A percentile compares a stretch with the other conserved stretches of the same genome.
These are phyloP conservation scores for Lodderomyces beijingensis DNA, from an alignment of 1,139 yeast genomes.

Conservation along the genomic window DNA sequence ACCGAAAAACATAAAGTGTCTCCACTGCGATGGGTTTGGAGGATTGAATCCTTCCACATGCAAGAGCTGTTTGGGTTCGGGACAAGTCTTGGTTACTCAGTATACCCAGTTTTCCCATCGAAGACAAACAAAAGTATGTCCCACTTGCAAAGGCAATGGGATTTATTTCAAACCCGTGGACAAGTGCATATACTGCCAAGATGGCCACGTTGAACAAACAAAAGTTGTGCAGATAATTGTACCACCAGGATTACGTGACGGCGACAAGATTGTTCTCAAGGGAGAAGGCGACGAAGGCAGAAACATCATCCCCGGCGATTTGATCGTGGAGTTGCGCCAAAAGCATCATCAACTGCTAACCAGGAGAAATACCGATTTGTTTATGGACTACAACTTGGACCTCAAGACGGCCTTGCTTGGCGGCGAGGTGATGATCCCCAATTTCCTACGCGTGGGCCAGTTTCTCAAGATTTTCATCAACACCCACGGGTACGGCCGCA, in stretches of 20 bases:
- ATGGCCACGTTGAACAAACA: slow-evolving; percentile 38
- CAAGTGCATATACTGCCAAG: slow-evolving; percentile 27
- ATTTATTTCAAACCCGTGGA: slow-evolving; percentile 19
- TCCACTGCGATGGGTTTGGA: slow-evolving; percentile 33
- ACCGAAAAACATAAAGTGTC: slow-evolving; percentile 35
- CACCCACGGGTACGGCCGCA: slow-evolving; percentile 29
- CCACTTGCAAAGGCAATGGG: slow-evolving; percentile 36
- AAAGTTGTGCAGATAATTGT: slow-evolving; percentile 50
- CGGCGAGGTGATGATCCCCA: slow-evolving; percentile 41
- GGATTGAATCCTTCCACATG: slow-evolving; percentile 34
- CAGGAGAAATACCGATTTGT: slow-evolving; percentile 47
- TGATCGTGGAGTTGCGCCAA: slow-evolving; percentile 43
- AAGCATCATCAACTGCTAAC: slow-evolving; percentile 36
- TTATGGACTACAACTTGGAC: slow-evolving; percentile 43
- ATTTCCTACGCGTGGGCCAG: slow-evolving; percentile 42
- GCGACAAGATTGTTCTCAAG: slow-evolving; percentile 47
- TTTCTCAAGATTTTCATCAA: slow-evolving; percentile 36
- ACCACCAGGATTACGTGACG: slow-evolving; percentile 49
- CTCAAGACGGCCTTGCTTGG: slow-evolving; percentile 53
- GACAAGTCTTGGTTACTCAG: slow-evolving; percentile 29
- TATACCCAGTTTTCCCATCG: slow-evolving; percentile 30
- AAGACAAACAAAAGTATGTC: slow-evolving; percentile 34
- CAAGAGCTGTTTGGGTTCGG: slow-evolving; percentile 35
- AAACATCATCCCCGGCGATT: slow-evolving; percentile 61
- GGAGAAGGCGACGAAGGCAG: slow-evolving; percentile 66